Base-by-base conservation (phyloP, 768 basidiomycete species). In the Inosperma sp. region DNA sequence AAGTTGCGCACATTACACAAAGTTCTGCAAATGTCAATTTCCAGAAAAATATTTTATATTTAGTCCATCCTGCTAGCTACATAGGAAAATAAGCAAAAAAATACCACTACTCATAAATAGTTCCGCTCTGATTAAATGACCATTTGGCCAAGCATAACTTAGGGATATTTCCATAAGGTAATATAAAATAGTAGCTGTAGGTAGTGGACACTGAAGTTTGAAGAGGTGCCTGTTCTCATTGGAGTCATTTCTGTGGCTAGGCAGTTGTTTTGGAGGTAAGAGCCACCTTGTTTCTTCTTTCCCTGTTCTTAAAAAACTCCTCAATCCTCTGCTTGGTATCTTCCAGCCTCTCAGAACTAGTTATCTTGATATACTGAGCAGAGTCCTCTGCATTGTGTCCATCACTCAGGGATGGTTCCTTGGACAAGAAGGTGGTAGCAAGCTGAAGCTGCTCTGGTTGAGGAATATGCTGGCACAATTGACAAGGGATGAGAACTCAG, bases 191-290 rank as follows among this genome's bases (percentile, higher is more conserved):
- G n/a, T n/a, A n/a, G n/a, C n/a, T n/a, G n/a, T n/a, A n/a, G n/a
- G n/a, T n/a, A n/a, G n/a, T n/a, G n/a, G n/a, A n/a, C n/a, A n/a
- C n/a, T n/a, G n/a, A n/a, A 4, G 4, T 41, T 0, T 25, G 47
- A 3, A 49, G 54, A 9, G 35, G 43, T 10, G 47, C 23, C 19
- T 29, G 31, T 23, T 51, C 31, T 19, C 49, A 22, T n/a, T 48
- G 40, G 12, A 46, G 25, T 5, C 44, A 25, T 4, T n/a, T 40
- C 26, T 47, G 7, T 3, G 45, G 49, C n/a, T 51, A 7, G 23
- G 14, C 13, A 7, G 5, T 8, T 4, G 1, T 41, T 27, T 55
- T 49, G 14, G 4, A 13, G 13, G n/a, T 22, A 8, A 12, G 16
- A 12, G 33, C 12, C 25, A 31, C 19, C 7, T 23, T n/a, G 29